A percentile compares a stretch with the other conserved stretches of the same genome.
Conservation (phyloP, 371 early-diverging fungal genomes). For the Zancudomyces culisetae region DNA sequence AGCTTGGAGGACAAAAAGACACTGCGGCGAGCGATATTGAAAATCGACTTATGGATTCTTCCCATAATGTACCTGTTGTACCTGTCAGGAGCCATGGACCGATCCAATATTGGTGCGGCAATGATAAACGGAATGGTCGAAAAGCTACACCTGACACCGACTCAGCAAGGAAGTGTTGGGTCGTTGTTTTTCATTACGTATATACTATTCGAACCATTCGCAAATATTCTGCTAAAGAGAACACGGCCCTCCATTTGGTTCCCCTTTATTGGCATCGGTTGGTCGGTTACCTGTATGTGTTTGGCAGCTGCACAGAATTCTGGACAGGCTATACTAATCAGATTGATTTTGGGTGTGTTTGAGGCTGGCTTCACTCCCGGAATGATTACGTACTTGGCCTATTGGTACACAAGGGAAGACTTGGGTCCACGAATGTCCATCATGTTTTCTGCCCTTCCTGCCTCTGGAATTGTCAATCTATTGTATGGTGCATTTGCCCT, state of each 20-base stretch:
- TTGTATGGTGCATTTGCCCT: slow-evolving; percentile 28
- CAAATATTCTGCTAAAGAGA: slow-evolving; percentile 43
- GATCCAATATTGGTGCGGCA: neutral
- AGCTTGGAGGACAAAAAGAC: neutral
- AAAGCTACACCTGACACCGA: neutral
- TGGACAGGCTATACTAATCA: slow-evolving; percentile 30
- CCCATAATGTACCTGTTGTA: too few relatives aligned
- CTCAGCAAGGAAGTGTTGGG: slow-evolving; percentile 26
- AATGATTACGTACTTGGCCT: slow-evolving; percentile 43
- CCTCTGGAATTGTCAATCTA: slow-evolving; percentile 49
- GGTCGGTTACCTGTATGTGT: slow-evolving; percentile 29
- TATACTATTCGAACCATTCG: slow-evolving; percentile 39
- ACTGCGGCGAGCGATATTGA: slow-evolving; percentile 8
- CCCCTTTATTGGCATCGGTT: slow-evolving; percentile 35
- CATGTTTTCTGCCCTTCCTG: slow-evolving; percentile 23
- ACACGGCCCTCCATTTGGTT: slow-evolving; percentile 33
- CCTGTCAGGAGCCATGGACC: neutral
- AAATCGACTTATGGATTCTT: too few relatives aligned
- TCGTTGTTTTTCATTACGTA: slow-evolving; percentile 28
- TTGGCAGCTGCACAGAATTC: slow-evolving; percentile 21
- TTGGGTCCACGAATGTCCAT: slow-evolving; percentile 44
- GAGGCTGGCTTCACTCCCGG: slow-evolving; percentile 67
- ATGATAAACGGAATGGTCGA: neutral
- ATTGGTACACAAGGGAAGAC: slow-evolving; percentile 54
- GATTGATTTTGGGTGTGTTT: slow-evolving; percentile 48